phyloP scores from a whole-genome alignment of 83 land plant species.

The Isoetes engelmannii region DNA sequence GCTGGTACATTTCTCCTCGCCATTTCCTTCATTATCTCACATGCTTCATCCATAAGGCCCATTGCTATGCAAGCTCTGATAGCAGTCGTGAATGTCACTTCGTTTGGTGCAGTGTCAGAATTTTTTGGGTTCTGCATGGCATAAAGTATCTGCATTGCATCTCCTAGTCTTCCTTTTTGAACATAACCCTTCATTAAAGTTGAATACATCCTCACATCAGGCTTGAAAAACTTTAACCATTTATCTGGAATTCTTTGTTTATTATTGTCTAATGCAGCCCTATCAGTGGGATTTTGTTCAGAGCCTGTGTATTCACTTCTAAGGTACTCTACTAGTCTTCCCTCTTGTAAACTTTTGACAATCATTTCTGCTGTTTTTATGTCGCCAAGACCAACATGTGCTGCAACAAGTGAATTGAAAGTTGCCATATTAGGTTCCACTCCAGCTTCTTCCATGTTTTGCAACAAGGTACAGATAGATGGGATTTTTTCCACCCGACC shows the following conservation, averaged over 20 bases:
- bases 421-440: conserved; percentile 59
- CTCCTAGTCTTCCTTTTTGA: conserved; percentile 47
- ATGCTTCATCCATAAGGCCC: conserved; percentile 73
- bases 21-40: conserved; percentile 70
- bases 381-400: conserved; percentile 75
- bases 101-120: conserved; percentile 51
- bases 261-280: not conserved
- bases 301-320: conserved; percentile 4
- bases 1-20: conserved; percentile 56
- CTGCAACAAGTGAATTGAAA: conserved; percentile 73
- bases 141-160: conserved; percentile 55
- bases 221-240: conserved; percentile 25
- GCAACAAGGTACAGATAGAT: conserved; percentile 41
- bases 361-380: conserved; percentile 60
- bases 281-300: not conserved
- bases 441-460: conserved; percentile 37
- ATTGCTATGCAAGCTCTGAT: conserved; percentile 62
- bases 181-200: conserved; percentile 95
- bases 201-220: conserved; percentile 72
- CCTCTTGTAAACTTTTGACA: conserved; percentile 46
- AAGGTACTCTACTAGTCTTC: conserved; percentile 43
- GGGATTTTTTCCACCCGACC: conserved; percentile 48
- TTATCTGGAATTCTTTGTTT: no score
- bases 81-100: conserved; percentile 82
- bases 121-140: conserved; percentile 69